Evolutionary conservation across 306 rosid species (phyloP), one percentile per base, ranked within the genome.

Genomic region (Cucurbita pepo): DNA sequence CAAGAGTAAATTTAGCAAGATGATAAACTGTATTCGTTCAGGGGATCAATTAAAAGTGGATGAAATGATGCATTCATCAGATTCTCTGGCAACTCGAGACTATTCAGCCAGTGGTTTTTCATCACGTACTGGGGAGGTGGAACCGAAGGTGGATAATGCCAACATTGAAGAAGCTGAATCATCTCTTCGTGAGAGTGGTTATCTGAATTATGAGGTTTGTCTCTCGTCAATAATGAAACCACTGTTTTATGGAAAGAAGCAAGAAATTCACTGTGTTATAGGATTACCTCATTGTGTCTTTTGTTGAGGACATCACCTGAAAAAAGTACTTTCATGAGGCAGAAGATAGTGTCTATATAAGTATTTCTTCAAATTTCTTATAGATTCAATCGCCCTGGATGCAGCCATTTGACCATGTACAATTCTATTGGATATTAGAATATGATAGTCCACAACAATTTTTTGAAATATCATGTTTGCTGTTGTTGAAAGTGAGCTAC

Each of bases 161-260:
- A 93, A 90, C 80, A 90, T 93, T 79, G 98, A 90, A 84, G 98
- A 93, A 81, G 98, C 96, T 8, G 98, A 90, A 56, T 85, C 89
- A 0, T 88, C 98, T 79, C 91, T 93, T 63, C 96, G 98, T 38
- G 96, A 90, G 82, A 90, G 96, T 69, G 98, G 98, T 75, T 93
- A 87, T 71, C 85, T 93, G 16, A 90, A 93, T 84, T 90, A 90
- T 59, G 98, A 93, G 98, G 98, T 92, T 6, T 22, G 89, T 77
- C 52, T 77, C 77, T 38, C 40, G 45, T 8, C 48, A 44, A 36
- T 56, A 76, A 65, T 63, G 40, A 18, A 56, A 55, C 10, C 40
- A 55, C 52, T 52, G 19, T 50, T 48, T 47, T 50, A 50, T 14
- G 19, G 3, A 30, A 50, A 50, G 56, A 21, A 19, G 44, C 58